These are phyloP conservation scores for Kluyveromyces marxianus DNA, from an alignment of 1,139 yeast species.

Conservation along the genomic window DNA sequence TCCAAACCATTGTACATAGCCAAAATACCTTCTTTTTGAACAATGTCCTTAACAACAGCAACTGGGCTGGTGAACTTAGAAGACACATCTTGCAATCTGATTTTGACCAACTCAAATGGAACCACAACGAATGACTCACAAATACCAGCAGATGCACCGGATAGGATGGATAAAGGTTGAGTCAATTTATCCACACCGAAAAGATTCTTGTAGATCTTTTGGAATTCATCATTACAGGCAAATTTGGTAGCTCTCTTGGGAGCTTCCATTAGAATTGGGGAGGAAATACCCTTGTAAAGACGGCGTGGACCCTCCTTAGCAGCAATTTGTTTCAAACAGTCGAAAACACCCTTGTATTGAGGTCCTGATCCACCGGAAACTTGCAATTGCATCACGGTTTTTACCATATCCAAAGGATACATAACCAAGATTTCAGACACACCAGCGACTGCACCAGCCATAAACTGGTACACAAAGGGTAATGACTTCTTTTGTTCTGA, in stretches of 20 bases:
- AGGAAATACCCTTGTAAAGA: conserved; percentile 85
- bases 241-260: conserved; percentile 97
- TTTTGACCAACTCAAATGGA: conserved; percentile 82
- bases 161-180: conserved; percentile 78
- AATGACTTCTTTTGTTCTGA: conserved; percentile 36
- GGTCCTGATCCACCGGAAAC: conserved; percentile 40
- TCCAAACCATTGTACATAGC: conserved; percentile 93
- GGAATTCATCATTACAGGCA: conserved; percentile 98
- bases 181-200: conserved; percentile 68
- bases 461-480: conserved; percentile 86
- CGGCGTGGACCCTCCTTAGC: conserved; percentile 78
- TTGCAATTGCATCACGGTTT: conserved; percentile 92
- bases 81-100: conserved; percentile 83
- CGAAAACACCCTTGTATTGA: conserved; percentile 74
- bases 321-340: conserved; percentile 75
- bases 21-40: conserved; percentile 66
- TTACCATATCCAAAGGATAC: conserved; percentile 98
- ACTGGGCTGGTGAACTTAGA: conserved; percentile 79
- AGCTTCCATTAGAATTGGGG: conserved; percentile 99
- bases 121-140: conserved; percentile 94
- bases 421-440: conserved; percentile 93
- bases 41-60: conserved; percentile 70
- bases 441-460: conserved; percentile 96
- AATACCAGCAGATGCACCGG: conserved; percentile 99
- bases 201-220: conserved; percentile 64